These are phyloP conservation scores for Fomitopsis serialis DNA, from an alignment of 768 basidiomycete species.

Conservation along the genomic window DNA sequence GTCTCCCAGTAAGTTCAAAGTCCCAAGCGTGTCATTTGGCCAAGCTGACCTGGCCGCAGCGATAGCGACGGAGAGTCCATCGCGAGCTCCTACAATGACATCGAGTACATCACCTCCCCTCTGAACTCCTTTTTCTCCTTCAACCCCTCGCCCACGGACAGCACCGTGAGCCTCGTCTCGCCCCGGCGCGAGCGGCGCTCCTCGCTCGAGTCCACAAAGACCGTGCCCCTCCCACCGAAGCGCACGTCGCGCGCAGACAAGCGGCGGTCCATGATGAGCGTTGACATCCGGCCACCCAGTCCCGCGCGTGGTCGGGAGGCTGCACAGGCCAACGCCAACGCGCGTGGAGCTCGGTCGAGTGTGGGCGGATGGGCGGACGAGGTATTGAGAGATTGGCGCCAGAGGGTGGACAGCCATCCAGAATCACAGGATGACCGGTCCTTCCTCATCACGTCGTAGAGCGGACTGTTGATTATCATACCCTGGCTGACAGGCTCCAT, in stretches of 20 bases:
- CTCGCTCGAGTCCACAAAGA: not conserved
- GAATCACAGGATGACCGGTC: slow-evolving; percentile 2
- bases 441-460: slow-evolving; percentile 3
- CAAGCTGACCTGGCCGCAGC: not conserved
- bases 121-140: slow-evolving; percentile 1
- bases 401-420: not conserved
- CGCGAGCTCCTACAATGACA: not conserved
- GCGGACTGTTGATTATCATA: not conserved
- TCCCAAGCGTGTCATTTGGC: not conserved
- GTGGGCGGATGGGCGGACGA: not conserved
- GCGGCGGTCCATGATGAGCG: slow-evolving; percentile 2
- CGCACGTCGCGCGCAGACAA: not conserved
- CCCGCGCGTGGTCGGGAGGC: not conserved
- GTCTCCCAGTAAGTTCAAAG: not conserved
- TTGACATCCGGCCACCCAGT: not conserved
- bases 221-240: slow-evolving; percentile 1
- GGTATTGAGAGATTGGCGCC: not conserved
- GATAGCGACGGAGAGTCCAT: not conserved
- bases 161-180: not conserved
- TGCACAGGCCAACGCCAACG: no score
- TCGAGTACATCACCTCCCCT: not conserved
- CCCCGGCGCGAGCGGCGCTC: not conserved
- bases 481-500: not conserved
- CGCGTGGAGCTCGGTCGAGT: not conserved
- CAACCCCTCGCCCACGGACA: not conserved